Evolutionary conservation across 257 asterid species (phyloP), one percentile per base, ranked within the genome.

Genomic region (Nyctanthes arbortristis): DNA sequence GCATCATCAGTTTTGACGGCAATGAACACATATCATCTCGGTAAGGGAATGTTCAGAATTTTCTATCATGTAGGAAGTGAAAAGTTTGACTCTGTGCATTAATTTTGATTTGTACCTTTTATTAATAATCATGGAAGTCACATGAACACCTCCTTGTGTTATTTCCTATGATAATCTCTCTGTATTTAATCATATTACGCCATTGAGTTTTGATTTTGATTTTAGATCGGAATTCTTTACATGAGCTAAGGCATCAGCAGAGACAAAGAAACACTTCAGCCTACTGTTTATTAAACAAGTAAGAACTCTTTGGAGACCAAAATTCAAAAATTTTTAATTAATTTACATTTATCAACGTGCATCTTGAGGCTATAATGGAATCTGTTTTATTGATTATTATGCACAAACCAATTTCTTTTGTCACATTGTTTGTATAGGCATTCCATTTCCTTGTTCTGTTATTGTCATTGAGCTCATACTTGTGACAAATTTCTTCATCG

Each of bases 181-280:
- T n/a, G n/a, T n/a, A n/a, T n/a, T 52, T 61, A 45, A 60, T 58
- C 49, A 25, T 57, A 31, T 35, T 49, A 20, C 72, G 29, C 55
- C 14, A 58, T 52, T 66, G 34, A 47, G 57, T 78, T 52, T 32
- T 71, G 55, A 62, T 63, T 16, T 16, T 10, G 62, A 31, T 22
- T 24, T 57, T n/a, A n/a, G n/a, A n/a, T n/a, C n/a, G n/a, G n/a
- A n/a, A n/a, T n/a, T n/a, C n/a, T n/a, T n/a, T n/a, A n/a, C n/a
- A n/a, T n/a, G n/a, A n/a, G n/a, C n/a, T n/a, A n/a, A 90, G 98
- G 98, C 69, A 35, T 91, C 66, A 80, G 96, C 87, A 85, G 98
- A 77, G 68, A 93, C 11, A 96, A 93, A 82, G 88, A 87, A 78
- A 90, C 98, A 28, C 95, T 93, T 82, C 84, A 79, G 81, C 96